Percentiles rank a stretch among this genome's conserved stretches.
Conservation (phyloP, 2,329 filamentous ascomycete genomes). For the Hypoxylon sp. region DNA sequence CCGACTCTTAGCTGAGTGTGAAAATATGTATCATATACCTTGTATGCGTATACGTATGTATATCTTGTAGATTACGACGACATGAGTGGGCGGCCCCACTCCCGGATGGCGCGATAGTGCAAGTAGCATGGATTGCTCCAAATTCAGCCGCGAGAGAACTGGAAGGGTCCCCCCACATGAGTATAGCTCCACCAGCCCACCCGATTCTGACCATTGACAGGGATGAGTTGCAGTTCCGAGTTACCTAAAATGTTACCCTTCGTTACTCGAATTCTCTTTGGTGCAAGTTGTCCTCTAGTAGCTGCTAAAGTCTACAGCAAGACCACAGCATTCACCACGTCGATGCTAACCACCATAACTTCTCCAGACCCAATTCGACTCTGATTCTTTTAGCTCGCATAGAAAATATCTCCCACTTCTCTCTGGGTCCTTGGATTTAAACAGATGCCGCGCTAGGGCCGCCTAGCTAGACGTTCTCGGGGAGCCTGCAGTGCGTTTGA, state of each 20-base stretch:
- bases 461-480: constrained; percentile 44
- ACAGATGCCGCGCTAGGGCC: constrained; percentile 46
- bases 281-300: constrained; percentile 51
- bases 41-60: too few relatives aligned
- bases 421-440: constrained; percentile 3
- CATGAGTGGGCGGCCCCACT: constrained; percentile 16
- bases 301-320: constrained; percentile 8
- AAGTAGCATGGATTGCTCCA: constrained; percentile 23
- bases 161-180: constrained; percentile 35
- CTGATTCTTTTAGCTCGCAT: neutral
- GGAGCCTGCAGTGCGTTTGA: constrained; percentile 45
- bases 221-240: constrained; percentile 27
- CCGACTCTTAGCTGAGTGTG: neutral
- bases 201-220: constrained; percentile 21
- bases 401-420: neutral
- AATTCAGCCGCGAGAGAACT: constrained; percentile 41
- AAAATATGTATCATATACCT: neutral
- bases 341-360: constrained; percentile 21
- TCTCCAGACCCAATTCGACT: constrained; percentile 13
- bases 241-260: constrained; percentile 27
- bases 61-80: constrained; percentile 16
- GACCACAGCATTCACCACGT: constrained; percentile 13
- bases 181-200: constrained; percentile 2
- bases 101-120: neutral
- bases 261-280: constrained; percentile 37